Evolutionary conservation across 208 protist species (phyloP).

Genomic region (Wallacemonas rigidus): DNA sequence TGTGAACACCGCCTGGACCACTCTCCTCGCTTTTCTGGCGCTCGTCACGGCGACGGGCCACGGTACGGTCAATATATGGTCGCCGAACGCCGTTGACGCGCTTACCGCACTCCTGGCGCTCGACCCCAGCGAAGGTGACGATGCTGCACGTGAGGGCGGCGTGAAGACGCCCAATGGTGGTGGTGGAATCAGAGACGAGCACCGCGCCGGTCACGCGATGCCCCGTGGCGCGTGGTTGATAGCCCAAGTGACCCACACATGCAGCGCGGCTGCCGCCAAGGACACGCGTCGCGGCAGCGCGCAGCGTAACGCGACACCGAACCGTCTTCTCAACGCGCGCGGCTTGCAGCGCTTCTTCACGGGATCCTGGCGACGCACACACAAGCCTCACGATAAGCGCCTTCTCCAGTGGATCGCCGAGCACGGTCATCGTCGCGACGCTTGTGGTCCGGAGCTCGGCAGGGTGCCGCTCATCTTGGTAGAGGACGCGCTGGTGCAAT

Average conservation of each 20-base stretch:
- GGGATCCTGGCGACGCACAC: neutral
- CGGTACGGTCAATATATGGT: constrained; percentile 14
- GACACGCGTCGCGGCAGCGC: neutral
- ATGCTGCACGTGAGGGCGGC: neutral
- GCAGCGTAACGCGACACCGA: neutral
- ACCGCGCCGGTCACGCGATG: neutral
- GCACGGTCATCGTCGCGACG: neutral
- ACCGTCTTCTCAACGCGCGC: neutral
- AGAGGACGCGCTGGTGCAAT: constrained; percentile 17
- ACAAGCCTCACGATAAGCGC: neutral
- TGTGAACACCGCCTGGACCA: constrained; percentile 33
- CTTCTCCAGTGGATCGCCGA: neutral
- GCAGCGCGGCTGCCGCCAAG: neutral
- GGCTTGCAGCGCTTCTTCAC: constrained; percentile 14
- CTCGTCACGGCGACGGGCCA: constrained; percentile 1
- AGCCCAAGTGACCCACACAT: neutral
- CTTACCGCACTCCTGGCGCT: neutral
- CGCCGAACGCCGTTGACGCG: neutral
- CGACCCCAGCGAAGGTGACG: neutral
- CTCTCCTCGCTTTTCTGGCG: constrained; percentile 31
- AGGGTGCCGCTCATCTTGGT: neutral
- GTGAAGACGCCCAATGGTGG: neutral
- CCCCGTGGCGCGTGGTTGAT: neutral
- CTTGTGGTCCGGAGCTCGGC: neutral
- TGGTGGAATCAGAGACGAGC: neutral